Evolutionary conservation across 768 basidiomycete genomes (phyloP).

Genomic region (Rhodotorula diobovata): DNA sequence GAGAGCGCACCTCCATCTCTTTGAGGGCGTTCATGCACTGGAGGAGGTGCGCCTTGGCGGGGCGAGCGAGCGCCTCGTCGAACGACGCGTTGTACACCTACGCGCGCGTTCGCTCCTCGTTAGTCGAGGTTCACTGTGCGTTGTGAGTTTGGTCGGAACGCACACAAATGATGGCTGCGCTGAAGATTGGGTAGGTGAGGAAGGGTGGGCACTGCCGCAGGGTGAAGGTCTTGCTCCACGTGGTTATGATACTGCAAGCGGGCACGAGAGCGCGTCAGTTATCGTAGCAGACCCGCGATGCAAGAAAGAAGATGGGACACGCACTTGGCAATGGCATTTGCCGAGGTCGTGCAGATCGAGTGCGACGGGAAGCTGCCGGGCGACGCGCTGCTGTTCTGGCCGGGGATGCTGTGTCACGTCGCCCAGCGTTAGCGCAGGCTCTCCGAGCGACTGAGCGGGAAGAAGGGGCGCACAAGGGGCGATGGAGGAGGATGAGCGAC

Average conservation of each 20-base stretch:
- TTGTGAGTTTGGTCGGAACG: too few relatives aligned
- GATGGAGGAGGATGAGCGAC: constrained; percentile 45
- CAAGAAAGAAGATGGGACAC: neutral
- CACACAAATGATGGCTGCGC: constrained; percentile 44
- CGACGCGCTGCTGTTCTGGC: constrained; percentile 29
- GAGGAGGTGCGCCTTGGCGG: constrained; percentile 38
- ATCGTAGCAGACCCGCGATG: too few relatives aligned
- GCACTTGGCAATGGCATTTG: constrained; percentile 43
- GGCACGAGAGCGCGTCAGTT: fast-evolving
- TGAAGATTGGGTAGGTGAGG: constrained; percentile 45
- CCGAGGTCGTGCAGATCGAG: constrained; percentile 43
- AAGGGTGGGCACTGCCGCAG: constrained; percentile 43
- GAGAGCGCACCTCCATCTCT: constrained; percentile 36
- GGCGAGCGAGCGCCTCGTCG: constrained; percentile 35
- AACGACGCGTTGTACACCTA: constrained; percentile 42
- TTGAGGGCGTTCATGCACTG: constrained; percentile 41
- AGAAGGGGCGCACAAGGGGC: constrained; percentile 43
- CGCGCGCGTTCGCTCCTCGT: too few relatives aligned
- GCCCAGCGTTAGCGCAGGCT: neutral
- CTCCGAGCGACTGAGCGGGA: too few relatives aligned
- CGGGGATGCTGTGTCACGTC: constrained; percentile 37
- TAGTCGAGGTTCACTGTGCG: too few relatives aligned
- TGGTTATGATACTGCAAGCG: constrained; percentile 33
- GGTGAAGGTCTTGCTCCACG: constrained; percentile 42
- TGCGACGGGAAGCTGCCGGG: constrained; percentile 38